phyloP scores from a whole-genome alignment of 1,284 basidiomycete species.

The Ceratobasidium sp. region DNA sequence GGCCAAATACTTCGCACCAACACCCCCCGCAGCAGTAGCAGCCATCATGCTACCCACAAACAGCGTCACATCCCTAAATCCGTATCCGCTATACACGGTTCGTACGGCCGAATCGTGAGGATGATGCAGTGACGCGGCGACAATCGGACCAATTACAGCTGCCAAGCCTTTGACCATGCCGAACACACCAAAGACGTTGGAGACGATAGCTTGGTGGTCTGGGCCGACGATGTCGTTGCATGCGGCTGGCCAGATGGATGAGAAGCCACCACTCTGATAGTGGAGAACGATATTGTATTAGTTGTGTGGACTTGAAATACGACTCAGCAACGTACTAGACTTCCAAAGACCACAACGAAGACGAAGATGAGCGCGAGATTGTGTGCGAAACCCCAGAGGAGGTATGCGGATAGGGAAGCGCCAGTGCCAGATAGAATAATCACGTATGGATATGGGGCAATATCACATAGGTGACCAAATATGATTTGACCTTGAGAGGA shows the following conservation, averaged over 20 bases:
- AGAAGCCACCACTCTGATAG: conserved; percentile 44
- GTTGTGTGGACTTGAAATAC: not conserved
- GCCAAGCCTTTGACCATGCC: conserved; percentile 31
- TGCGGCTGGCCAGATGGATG: conserved; percentile 37
- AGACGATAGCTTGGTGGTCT: conserved; percentile 17
- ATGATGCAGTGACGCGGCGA: conserved; percentile 21
- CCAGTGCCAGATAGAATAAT: conserved; percentile 41
- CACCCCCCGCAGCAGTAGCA: conserved; percentile 36
- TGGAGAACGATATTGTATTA: not conserved
- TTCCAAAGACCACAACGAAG: conserved; percentile 45
- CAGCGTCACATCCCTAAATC: conserved; percentile 42
- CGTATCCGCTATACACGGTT: conserved; percentile 32
- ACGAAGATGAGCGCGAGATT: conserved; percentile 42
- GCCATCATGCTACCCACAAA: conserved; percentile 48
- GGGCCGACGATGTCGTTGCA: conserved; percentile 43
- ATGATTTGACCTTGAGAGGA: conserved; percentile 44
- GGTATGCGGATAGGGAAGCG: conserved; percentile 43
- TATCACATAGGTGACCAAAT: conserved; percentile 48
- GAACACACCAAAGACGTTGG: conserved; percentile 33
- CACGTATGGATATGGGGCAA: conserved; percentile 41
- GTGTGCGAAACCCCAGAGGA: conserved; percentile 47
- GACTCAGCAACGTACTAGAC: conserved; percentile 20
- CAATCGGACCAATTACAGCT: conserved; percentile 29
- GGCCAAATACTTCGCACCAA: not conserved
- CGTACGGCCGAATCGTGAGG: conserved; percentile 10